Evolutionary conservation across 2,329 filamentous ascomycete genomes (phyloP), one percentile per base, ranked within the genome.

Genomic region (Alternaria sp.): DNA sequence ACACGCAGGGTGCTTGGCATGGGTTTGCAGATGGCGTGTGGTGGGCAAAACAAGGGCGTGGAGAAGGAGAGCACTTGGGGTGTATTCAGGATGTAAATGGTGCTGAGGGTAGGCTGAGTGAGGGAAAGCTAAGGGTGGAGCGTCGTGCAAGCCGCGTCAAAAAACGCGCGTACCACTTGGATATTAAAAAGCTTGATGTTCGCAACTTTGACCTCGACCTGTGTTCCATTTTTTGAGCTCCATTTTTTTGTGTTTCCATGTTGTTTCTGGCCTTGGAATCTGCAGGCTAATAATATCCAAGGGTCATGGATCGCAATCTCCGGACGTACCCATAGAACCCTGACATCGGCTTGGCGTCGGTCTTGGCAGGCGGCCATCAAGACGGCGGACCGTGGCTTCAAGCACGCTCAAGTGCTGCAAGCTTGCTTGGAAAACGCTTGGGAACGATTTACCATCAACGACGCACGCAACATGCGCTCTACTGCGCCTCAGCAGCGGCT

Each of bases 1-100:
- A 85, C 83, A 26, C 75, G 83, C 57, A 67, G 75, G 34, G 81
- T 83, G n/a, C 65, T 85, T 34, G 83, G 82, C 1, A 77, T 84
- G 76, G 81, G 82, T 1, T 61, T 85, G 67, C 74, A 80, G 62
- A 81, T 81, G 63, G 82, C 82, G 18, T 70, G 82, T 70, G 76
- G 81, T 63, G 77, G 75, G 5, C 72, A 77, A 58, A 74, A 74
- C 59, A 58, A 66, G 43, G 73, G 73, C 6, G 67, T 70, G 5
- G 73, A 75, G 57, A 69, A 67, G 65, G 77, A 78, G 65, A 78
- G 71, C 34, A 70, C 67, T 28, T 80, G 73, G 70, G 78, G 78
- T 11, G 76, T 80, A 1, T 80, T 80, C 52, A 79, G 78, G 63
- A 80, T 80, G 78, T 80, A 74, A 44, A 16, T 5, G 16, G 4